Percentiles rank a stretch among this genome's conserved stretches.
phyloP scores from a whole-genome alignment of 2,329 filamentous ascomycete genomes.

The Apiospora sp. region DNA sequence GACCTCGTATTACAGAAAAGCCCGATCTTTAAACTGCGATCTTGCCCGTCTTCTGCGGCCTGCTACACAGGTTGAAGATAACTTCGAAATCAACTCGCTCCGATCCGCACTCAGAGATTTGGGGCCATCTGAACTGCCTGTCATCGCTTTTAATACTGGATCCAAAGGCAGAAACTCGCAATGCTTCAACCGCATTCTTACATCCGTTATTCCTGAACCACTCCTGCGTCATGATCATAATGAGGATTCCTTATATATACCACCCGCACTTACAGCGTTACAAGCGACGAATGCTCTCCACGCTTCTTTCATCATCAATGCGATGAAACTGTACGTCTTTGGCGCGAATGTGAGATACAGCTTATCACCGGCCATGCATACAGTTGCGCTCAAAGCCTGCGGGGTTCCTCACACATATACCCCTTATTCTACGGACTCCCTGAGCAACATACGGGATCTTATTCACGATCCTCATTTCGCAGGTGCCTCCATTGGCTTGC shows the following conservation, averaged over 20 bases:
- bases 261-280: slow-evolving; percentile 62
- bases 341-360: slow-evolving; percentile 78
- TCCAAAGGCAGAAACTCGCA: slow-evolving; percentile 68
- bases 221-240: slow-evolving; percentile 33
- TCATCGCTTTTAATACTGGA: slow-evolving; percentile 73
- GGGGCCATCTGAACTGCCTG: slow-evolving; percentile 54
- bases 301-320: slow-evolving; percentile 70
- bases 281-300: slow-evolving; percentile 73
- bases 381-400: slow-evolving; percentile 70
- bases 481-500: slow-evolving; percentile 74
- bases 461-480: slow-evolving; percentile 74
- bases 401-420: slow-evolving; percentile 74
- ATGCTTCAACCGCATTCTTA: slow-evolving; percentile 71
- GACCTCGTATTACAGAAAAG: slow-evolving; percentile 65
- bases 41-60: slow-evolving; percentile 68
- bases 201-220: slow-evolving; percentile 62
- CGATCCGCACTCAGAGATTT: slow-evolving; percentile 56
- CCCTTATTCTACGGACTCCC: slow-evolving; percentile 67
- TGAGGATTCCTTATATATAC: slow-evolving; percentile 37
- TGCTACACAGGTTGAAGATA: slow-evolving; percentile 65
- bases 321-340: slow-evolving; percentile 77
- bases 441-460: slow-evolving; percentile 70
- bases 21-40: slow-evolving; percentile 65
- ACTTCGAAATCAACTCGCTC: slow-evolving; percentile 66
- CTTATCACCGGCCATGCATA: slow-evolving; percentile 81